These are phyloP conservation scores for Lasiosphaeria hispida DNA, from an alignment of 495 filamentous ascomycete species.

Conservation along the genomic window DNA sequence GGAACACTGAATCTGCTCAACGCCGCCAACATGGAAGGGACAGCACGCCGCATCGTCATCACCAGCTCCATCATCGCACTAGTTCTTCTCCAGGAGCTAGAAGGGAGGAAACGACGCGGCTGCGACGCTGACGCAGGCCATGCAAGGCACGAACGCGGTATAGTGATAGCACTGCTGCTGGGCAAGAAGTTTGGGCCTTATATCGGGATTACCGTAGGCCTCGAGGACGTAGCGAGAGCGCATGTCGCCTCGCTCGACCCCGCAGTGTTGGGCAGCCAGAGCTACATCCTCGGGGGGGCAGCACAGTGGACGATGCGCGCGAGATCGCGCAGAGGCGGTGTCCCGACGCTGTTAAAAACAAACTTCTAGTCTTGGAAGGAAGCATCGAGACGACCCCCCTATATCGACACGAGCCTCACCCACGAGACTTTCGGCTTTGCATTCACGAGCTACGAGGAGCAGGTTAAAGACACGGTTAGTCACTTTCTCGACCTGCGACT, in stretches of 20 bases:
- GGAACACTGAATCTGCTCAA: constrained; percentile 74
- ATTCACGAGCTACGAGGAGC: constrained; percentile 47
- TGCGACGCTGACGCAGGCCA: constrained; percentile 29
- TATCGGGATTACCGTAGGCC: constrained; percentile 38
- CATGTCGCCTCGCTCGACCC: constrained; percentile 43
- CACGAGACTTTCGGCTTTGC: constrained; percentile 48
- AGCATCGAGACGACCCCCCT: constrained; percentile 34
- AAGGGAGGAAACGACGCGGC: constrained; percentile 37
- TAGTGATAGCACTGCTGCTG: constrained; percentile 36
- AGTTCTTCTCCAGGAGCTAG: constrained; percentile 25
- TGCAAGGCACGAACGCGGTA: constrained; percentile 38
- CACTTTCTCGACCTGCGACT: constrained; percentile 34
- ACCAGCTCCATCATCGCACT: constrained; percentile 45
- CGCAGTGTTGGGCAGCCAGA: constrained; percentile 38
- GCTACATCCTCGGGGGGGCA: constrained; percentile 34
- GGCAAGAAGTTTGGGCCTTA: constrained; percentile 29
- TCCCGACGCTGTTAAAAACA: constrained; percentile 38
- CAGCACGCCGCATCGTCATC: constrained; percentile 61
- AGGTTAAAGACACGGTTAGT: constrained; percentile 40
- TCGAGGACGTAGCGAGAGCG: constrained; percentile 43
- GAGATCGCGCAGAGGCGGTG: constrained; percentile 40
- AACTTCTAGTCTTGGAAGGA: constrained; percentile 39
- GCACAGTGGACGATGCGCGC: constrained; percentile 46
- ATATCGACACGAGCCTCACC: constrained; percentile 41
- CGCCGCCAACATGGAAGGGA: constrained; percentile 59